A percentile compares a stretch with the other conserved stretches of the same genome.
Conservation (phyloP, 2,329 filamentous ascomycete species). For the Monascus ruber region DNA sequence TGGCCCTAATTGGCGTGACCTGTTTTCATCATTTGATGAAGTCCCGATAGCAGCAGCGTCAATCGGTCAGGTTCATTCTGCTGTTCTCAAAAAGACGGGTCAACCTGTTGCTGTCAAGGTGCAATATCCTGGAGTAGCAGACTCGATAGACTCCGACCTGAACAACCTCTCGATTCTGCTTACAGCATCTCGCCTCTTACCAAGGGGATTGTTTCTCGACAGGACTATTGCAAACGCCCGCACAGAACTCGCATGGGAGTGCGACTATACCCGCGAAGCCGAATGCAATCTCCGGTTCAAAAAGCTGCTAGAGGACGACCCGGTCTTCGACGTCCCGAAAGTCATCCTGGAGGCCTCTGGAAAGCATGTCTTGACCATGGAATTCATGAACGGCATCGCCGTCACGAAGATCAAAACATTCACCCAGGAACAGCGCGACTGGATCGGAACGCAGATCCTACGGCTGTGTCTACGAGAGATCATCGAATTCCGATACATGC, state of each 20-base stretch:
- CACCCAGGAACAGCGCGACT: slow-evolving; percentile 75
- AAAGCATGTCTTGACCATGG: slow-evolving; percentile 81
- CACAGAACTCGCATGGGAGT: slow-evolving; percentile 89
- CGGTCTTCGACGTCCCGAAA: slow-evolving; percentile 67
- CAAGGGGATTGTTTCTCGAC: slow-evolving; percentile 84
- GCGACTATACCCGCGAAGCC: slow-evolving; percentile 85
- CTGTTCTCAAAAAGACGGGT: slow-evolving; percentile 62
- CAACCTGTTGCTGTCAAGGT: slow-evolving; percentile 85
- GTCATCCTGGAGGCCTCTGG: slow-evolving; percentile 72
- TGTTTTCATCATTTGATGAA: slow-evolving; percentile 79
- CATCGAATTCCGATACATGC: slow-evolving; percentile 93
- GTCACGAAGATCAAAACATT: slow-evolving; percentile 72
- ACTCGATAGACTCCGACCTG: slow-evolving; percentile 92
- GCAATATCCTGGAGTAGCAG: slow-evolving; percentile 90
- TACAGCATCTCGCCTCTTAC: slow-evolving; percentile 78
- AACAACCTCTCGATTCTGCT: slow-evolving; percentile 87
- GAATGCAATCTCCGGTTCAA: slow-evolving; percentile 66
- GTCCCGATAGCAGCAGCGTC: slow-evolving; percentile 89
- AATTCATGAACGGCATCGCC: slow-evolving; percentile 74
- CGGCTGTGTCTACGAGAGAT: slow-evolving; percentile 88
- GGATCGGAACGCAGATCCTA: slow-evolving; percentile 90
- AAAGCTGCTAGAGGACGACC: slow-evolving; percentile 63
- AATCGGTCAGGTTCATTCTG: slow-evolving; percentile 90
- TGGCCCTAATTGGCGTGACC: slow-evolving; percentile 68
- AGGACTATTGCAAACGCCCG: slow-evolving; percentile 96